Base-by-base conservation (phyloP, 257 asterid species). In the Lycium barbarum region DNA sequence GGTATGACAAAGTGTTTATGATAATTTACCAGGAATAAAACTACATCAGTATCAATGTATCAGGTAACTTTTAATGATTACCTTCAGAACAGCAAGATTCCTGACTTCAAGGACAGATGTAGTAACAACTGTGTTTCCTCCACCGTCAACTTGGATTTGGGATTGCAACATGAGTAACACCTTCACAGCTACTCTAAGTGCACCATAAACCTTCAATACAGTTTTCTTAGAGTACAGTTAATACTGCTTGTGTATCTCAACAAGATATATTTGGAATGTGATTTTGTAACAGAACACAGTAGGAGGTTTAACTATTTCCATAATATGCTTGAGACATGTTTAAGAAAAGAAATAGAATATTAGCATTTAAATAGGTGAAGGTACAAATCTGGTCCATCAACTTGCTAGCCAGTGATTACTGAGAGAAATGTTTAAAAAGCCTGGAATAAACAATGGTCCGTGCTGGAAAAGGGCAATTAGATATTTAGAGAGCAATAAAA, bases 121-220 rank as follows among this genome's bases (percentile, higher is more conserved):
- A 76, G 98, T 92, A 85, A 96, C 94, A 81, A 87, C 94, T 58
- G 95, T 87, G 86, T 90, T 90, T 90, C 91, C 95, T 66, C 97
- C 95, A 83, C 98, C 99, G 86, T 94, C 98, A 80, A 96, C 94
- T 88, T 89, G 93, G 84, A 96, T 94, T 88, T 89, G 88, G 68
- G 99, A 96, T 90, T 94, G 93, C 92, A 94, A 89, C 99, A 96
- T 96, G 88, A 96, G 98, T 88, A 96, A 88, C 99, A 96, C 92
- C 89, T 96, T 96, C 76, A 96, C 97, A 84, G 96, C 90, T 55
- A 96, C 95, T 88, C 98, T 92, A 67, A 94, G 89, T 63, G 99
- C 99, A 85, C 99, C 99, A 88, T 91, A 96, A 61, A 96, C 99
- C 99, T 93, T 83, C 74, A 66, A 47, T 78, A 17, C 33, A 17